A percentile compares a stretch with the other conserved stretches of the same genome.
These are phyloP conservation scores for Trichoderma sp. DNA, from an alignment of 2,329 filamentous ascomycete species.

Conservation along the genomic window DNA sequence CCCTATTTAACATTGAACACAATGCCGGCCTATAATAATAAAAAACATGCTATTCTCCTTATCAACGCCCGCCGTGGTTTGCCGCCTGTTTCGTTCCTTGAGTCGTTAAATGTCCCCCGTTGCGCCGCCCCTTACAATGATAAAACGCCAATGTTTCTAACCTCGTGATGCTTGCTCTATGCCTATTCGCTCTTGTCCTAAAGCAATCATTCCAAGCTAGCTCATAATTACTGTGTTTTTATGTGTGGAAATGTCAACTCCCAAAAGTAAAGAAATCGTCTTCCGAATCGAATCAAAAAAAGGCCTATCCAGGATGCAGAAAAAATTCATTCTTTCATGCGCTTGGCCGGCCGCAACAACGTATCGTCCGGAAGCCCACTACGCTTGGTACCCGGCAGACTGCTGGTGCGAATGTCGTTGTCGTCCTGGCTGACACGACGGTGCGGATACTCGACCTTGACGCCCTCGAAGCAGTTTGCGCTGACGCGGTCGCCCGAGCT, in stretches of 20 bases:
- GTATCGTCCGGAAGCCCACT: slow-evolving; percentile 81
- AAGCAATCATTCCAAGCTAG: background rate
- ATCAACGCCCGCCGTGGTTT: background rate
- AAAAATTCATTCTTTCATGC: slow-evolving; percentile 55
- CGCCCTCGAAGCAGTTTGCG: slow-evolving; percentile 86
- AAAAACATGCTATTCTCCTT: background rate
- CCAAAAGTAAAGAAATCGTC: background rate
- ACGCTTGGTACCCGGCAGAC: slow-evolving; percentile 86
- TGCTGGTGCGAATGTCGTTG: slow-evolving; percentile 90
- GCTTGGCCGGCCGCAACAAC: slow-evolving; percentile 63
- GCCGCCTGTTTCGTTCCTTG: background rate
- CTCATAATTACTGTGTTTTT: background rate
- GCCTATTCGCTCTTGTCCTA: background rate
- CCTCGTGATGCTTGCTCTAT: background rate
- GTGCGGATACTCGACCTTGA: slow-evolving; percentile 86
- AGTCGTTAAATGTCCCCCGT: background rate
- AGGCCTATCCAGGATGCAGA: background rate
- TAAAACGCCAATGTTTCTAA: background rate
- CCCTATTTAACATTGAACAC: background rate
- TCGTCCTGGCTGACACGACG: slow-evolving; percentile 91
- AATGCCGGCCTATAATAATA: background rate
- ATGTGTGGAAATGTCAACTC: background rate
- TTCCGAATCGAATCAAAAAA: background rate
- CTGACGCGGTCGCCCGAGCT: slow-evolving; percentile 70
- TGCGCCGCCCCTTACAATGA: background rate